Evolutionary conservation across 1,284 basidiomycete genomes (phyloP).

Genomic region (Moesziomyces sp.): DNA sequence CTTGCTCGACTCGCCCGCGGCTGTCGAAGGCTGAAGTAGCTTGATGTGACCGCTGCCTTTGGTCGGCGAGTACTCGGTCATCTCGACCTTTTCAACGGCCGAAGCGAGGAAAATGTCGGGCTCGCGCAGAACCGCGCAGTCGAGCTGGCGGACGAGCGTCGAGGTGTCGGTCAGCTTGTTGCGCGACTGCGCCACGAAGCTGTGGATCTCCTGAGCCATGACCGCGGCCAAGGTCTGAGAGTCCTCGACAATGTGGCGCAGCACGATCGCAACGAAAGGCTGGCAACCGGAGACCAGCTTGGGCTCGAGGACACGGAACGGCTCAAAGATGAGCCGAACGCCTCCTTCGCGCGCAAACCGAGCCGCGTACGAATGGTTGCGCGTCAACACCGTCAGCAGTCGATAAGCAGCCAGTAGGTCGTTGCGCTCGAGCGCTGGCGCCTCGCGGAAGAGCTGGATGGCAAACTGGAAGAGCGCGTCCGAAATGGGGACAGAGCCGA

Average conservation of each 20-base stretch:
- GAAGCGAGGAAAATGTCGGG: constrained; percentile 80
- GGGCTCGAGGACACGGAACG: constrained; percentile 50
- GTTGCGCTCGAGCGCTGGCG: constrained; percentile 40
- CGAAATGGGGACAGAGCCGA: constrained; percentile 57
- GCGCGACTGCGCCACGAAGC: constrained; percentile 61
- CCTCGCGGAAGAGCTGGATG: constrained; percentile 66
- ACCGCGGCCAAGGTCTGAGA: constrained; percentile 75
- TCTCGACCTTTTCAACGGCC: constrained; percentile 51
- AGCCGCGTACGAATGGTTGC: constrained; percentile 40
- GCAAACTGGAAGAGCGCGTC: constrained; percentile 42
- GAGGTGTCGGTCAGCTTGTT: constrained; percentile 74
- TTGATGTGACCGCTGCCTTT: constrained; percentile 49
- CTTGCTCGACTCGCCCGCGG: constrained; percentile 12
- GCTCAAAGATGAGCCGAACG: constrained; percentile 54
- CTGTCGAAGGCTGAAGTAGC: constrained; percentile 22
- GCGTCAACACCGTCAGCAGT: constrained; percentile 57
- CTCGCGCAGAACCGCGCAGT: constrained; percentile 84
- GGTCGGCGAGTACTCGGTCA: constrained; percentile 53
- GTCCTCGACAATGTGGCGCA: constrained; percentile 91
- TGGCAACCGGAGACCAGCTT: constrained; percentile 73
- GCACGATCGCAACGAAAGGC: constrained; percentile 83
- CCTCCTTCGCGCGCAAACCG: constrained; percentile 48
- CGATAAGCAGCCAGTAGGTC: constrained; percentile 60
- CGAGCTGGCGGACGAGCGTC: constrained; percentile 80
- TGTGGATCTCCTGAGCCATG: constrained; percentile 81